Conservation (phyloP, 169 alveolate genomes). For the Eimeria tenella region DNA sequence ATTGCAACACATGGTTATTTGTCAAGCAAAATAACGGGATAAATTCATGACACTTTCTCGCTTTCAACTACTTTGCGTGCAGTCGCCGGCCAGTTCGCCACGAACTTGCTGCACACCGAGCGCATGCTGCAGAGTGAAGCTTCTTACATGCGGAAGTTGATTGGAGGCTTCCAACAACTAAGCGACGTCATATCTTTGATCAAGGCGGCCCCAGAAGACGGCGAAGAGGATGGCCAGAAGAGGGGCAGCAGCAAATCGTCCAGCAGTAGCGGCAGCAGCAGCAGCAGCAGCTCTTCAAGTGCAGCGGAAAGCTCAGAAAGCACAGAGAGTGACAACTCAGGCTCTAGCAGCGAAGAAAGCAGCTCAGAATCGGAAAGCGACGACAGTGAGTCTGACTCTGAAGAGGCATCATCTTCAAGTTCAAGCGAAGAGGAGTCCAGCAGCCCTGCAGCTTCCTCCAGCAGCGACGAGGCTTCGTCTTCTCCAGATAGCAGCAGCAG, state of each 20-base stretch:
- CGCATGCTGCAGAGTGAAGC: conserved; percentile 43
- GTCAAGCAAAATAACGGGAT: background rate
- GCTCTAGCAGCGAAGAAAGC: background rate
- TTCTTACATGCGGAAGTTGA: conserved; percentile 39
- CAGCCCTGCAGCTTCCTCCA: background rate
- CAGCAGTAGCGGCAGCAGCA: background rate
- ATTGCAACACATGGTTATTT: background rate
- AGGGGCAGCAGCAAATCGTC: background rate
- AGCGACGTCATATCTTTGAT: conserved; percentile 4
- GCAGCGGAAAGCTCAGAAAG: background rate
- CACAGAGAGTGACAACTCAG: conserved; percentile 20
- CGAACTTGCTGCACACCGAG: conserved; percentile 49
- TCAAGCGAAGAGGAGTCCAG: background rate
- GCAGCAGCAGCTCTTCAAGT: background rate
- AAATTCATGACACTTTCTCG: background rate
- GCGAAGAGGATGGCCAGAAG: background rate
- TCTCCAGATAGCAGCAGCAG: background rate
- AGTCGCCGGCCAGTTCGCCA: conserved; percentile 52
- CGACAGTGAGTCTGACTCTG: background rate
- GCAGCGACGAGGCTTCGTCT: background rate
- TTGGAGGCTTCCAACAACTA: conserved; percentile 49
- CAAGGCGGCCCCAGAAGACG: background rate
- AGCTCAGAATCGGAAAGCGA: background rate
- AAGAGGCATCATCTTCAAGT: background rate
- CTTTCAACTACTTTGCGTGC: background rate